Evolutionary conservation across 2,329 filamentous ascomycete species (phyloP).

Genomic region (Stenocarpella maydis): DNA sequence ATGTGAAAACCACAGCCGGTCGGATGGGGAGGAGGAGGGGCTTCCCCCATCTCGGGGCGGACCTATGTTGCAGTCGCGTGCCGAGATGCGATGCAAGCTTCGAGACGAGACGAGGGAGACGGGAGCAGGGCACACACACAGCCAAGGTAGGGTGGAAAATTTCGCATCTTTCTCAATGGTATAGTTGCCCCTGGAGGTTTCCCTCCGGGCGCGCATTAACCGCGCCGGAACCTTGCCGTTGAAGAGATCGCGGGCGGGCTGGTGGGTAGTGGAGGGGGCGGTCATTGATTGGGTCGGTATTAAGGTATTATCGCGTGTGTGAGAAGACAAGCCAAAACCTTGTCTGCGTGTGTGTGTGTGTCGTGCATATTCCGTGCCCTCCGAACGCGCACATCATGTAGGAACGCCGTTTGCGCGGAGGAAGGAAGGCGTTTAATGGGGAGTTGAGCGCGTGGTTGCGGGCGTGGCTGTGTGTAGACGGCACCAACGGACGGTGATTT

Average conservation of each 20-base stretch:
- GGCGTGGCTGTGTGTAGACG: not conserved
- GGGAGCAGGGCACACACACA: no score
- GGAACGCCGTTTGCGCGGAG: not conserved
- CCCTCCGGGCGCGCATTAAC: not conserved
- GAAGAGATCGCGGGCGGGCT: no score
- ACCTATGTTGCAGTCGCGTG: slow-evolving; percentile 26
- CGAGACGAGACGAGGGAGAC: slow-evolving; percentile 9
- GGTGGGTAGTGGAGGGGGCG: not conserved
- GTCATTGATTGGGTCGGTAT: slow-evolving; percentile 1
- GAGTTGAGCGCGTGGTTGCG: not conserved
- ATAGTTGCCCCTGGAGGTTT: no score
- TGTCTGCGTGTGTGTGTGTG: not conserved
- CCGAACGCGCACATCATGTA: slow-evolving; percentile 10
- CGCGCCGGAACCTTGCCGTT: slow-evolving; percentile 21
- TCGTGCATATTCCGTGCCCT: slow-evolving; percentile 4
- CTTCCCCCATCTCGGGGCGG: slow-evolving; percentile 21
- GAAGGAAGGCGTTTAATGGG: no score
- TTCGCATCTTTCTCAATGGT: not conserved
- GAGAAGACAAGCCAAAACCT: no score
- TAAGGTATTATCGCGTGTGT: not conserved
- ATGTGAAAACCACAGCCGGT: not conserved
- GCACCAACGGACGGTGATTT: not conserved
- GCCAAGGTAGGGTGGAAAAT: not conserved
- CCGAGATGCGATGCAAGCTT: not conserved
- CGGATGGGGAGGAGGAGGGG: not conserved